Evolutionary conservation across 495 filamentous ascomycete genomes (phyloP).

Genomic region (Podospora sp.): DNA sequence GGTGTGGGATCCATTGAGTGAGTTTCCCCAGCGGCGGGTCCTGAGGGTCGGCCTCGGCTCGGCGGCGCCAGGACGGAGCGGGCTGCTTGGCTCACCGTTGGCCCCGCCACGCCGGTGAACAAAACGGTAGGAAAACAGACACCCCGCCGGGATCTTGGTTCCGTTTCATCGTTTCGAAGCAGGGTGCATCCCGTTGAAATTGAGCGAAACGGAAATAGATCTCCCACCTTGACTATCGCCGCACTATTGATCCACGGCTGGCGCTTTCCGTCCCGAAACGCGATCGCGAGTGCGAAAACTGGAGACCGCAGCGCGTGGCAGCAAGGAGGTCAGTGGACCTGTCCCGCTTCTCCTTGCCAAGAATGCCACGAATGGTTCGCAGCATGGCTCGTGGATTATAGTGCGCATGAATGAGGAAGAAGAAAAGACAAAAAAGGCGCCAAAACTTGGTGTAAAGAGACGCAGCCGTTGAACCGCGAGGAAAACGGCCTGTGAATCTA

Average conservation of each 20-base stretch:
- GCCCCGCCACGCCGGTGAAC: not conserved
- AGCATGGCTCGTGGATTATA: not conserved
- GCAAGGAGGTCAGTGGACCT: not conserved
- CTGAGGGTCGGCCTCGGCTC: not conserved
- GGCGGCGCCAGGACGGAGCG: not conserved
- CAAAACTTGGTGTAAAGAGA: too few species aligned
- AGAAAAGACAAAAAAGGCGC: not conserved
- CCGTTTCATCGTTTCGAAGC: not conserved
- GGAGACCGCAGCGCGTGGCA: not conserved
- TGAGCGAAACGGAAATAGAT: not conserved
- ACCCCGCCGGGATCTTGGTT: too few species aligned
- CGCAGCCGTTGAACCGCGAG: not conserved
- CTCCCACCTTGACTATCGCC: not conserved
- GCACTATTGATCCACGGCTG: not conserved
- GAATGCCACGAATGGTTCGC: not conserved
- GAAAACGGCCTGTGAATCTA: not conserved
- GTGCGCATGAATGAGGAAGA: not conserved
- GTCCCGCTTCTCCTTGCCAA: not conserved
- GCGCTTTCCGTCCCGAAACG: not conserved
- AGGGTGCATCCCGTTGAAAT: not conserved
- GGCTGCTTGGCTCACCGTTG: constrained; percentile 8
- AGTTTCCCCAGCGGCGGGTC: not conserved
- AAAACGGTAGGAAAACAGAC: not conserved
- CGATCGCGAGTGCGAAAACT: not conserved
- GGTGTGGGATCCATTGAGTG: not conserved